Evolutionary conservation across 441 rosid species (phyloP).

Genomic region (Aquilaria agallochum): DNA sequence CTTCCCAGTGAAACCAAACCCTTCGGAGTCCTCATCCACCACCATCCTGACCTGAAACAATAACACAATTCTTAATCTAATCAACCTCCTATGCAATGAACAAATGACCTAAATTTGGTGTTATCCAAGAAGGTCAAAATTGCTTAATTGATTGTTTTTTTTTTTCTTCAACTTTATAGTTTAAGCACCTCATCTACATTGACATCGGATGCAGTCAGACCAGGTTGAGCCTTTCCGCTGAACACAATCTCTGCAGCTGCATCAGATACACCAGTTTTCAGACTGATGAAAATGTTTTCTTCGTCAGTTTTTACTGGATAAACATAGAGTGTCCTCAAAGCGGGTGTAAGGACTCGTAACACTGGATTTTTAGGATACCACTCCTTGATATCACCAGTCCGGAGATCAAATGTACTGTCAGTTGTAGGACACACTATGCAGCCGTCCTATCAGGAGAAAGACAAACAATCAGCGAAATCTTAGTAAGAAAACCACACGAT

Average conservation of each 20-base stretch:
- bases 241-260: constrained; percentile 87
- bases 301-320: constrained; percentile 72
- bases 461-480: background rate
- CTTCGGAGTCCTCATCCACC: constrained; percentile 61
- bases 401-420: constrained; percentile 82
- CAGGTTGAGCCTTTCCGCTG: constrained; percentile 96
- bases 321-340: constrained; percentile 54
- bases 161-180: background rate
- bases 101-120: too few species aligned
- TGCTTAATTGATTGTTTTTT: too few species aligned
- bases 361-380: constrained; percentile 96
- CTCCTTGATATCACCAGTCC: constrained; percentile 65
- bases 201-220: constrained; percentile 74
- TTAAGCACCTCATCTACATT: constrained; percentile 77
- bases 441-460: constrained; percentile 54
- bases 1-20: constrained; percentile 73
- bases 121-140: too few species aligned
- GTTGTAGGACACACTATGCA: constrained; percentile 90
- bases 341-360: constrained; percentile 80
- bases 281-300: constrained; percentile 70
- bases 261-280: constrained; percentile 44
- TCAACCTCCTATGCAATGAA: too few species aligned
- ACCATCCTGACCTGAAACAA: constrained; percentile 80
- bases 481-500: background rate
- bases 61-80: too few species aligned